These are phyloP conservation scores for Pseudogymnoascus sp. DNA, from an alignment of 2,329 filamentous ascomycete genomes.

Conservation along the genomic window DNA sequence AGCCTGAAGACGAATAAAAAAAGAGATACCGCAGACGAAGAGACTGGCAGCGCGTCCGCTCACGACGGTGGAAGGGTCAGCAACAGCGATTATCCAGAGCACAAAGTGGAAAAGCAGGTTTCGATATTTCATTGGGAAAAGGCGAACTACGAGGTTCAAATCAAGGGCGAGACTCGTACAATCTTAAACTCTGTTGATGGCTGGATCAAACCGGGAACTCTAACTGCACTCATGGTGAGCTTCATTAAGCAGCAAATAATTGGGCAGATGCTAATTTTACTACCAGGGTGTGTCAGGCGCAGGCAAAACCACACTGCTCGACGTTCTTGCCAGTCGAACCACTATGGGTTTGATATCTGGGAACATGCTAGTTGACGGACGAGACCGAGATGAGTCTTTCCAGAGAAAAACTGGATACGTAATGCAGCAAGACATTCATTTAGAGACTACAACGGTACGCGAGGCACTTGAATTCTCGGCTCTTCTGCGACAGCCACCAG, in stretches of 20 bases:
- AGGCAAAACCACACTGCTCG: slow-evolving; percentile 80
- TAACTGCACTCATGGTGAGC: slow-evolving; percentile 55
- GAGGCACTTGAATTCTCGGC: slow-evolving; percentile 85
- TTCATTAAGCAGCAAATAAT: neutral
- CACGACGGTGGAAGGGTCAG: neutral
- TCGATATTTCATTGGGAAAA: slow-evolving; percentile 70
- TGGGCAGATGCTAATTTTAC: neutral
- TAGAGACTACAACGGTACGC: slow-evolving; percentile 74
- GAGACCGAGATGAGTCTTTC: slow-evolving; percentile 69
- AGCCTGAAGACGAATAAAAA: slow-evolving; percentile 19
- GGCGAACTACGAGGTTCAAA: slow-evolving; percentile 59
- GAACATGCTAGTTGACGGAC: slow-evolving; percentile 63
- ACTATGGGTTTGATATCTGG: slow-evolving; percentile 84
- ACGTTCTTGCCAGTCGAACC: slow-evolving; percentile 75
- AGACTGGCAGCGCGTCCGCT: slow-evolving; percentile 7
- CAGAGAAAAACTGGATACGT: slow-evolving; percentile 71
- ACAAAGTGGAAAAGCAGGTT: slow-evolving; percentile 34
- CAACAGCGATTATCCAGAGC: slow-evolving; percentile 20
- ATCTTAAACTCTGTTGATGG: slow-evolving; percentile 75
- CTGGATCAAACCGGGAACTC: slow-evolving; percentile 65
- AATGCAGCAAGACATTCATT: slow-evolving; percentile 84
- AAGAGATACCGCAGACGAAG: slow-evolving; percentile 7
- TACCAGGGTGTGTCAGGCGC: slow-evolving; percentile 46
- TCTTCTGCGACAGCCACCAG: slow-evolving; percentile 73
- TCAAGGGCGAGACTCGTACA: slow-evolving; percentile 51